Evolutionary conservation across 495 filamentous ascomycete species (phyloP), one percentile per base, ranked within the genome.

Genomic region (Neurospora sp.): DNA sequence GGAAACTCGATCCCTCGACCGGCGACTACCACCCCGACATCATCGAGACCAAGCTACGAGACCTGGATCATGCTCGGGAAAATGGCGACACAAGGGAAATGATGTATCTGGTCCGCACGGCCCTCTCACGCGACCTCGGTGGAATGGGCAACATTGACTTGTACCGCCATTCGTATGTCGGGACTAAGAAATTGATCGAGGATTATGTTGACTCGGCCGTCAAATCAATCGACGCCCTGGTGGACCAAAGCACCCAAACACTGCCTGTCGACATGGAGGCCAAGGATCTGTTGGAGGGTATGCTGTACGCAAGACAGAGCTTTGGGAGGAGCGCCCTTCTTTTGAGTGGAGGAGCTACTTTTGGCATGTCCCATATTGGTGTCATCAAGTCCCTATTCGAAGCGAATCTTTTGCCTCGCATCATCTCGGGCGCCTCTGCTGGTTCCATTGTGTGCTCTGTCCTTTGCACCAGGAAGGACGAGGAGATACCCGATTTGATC

Each of bases 321-420:
- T 98, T 94, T 80, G 95, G 95, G 12, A 87, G 94, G 70, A 97
- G 91, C 74, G 95, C 94, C 0, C 82, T 98, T 71, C 84, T 97
- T 3, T 85, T 98, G 22, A 97, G 94, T 16, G 95, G 95, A 18
- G 95, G 95, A 10, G 95, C 91, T 0, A 98, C 94, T 1, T 95
- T 97, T 80, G 95, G 95, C 37, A 97, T 98, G 95, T 92, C 92
- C 68, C 95, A 98, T 80, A 91, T 98, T 74, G 95, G 95, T 3
- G 94, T 98, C n/a, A 83, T 97, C 74, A 97, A 97, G 76, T 87
- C 91, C 6, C 86, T 98, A 18, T 94, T 88, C 78, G 89, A 96
- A 78, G 83, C 87, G 18, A 87, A 87, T 1, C 84, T 97, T 4
- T 87, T 98, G 3, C 95, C 95, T 9, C 89, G 94, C 22, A 96